phyloP scores from a whole-genome alignment of 345 rosid species.

The Eucalyptus regnans region DNA sequence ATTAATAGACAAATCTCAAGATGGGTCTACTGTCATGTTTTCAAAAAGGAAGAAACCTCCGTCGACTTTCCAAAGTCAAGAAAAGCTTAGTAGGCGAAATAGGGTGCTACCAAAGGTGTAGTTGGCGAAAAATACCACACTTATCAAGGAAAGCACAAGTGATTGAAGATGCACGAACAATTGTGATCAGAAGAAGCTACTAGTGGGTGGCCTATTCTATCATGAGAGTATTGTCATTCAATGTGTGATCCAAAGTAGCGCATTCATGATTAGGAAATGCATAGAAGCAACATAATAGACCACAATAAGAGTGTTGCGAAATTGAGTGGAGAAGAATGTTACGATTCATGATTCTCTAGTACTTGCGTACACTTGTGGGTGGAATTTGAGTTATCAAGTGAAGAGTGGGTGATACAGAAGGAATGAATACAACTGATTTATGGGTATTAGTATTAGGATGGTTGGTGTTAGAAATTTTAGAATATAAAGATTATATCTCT shows the following conservation, averaged over 20 bases:
- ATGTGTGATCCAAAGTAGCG: not conserved
- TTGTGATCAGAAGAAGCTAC: not conserved
- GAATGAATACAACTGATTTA: no score
- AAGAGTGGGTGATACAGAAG: accelerated
- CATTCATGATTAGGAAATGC: not conserved
- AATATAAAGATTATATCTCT: no score
- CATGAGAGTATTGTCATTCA: not conserved
- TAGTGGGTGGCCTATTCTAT: accelerated
- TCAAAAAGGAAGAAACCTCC: not conserved
- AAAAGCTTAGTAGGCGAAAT: not conserved
- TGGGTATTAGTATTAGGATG: not conserved
- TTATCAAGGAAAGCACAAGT: not conserved
- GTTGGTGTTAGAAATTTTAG: no score
- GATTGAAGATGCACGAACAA: no score
- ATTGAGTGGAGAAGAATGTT: no score
- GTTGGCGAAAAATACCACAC: not conserved
- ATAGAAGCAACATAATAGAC: not conserved
- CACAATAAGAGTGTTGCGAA: no score
- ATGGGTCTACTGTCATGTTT: not conserved
- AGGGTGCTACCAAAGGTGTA: not conserved
- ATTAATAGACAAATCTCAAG: not conserved
- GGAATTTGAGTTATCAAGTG: not conserved
- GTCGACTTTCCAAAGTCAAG: not conserved
- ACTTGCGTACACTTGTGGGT: not conserved
- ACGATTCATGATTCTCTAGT: not conserved